Conservation (phyloP, 495 filamentous ascomycete genomes). For the Aspergillus wentii region DNA sequence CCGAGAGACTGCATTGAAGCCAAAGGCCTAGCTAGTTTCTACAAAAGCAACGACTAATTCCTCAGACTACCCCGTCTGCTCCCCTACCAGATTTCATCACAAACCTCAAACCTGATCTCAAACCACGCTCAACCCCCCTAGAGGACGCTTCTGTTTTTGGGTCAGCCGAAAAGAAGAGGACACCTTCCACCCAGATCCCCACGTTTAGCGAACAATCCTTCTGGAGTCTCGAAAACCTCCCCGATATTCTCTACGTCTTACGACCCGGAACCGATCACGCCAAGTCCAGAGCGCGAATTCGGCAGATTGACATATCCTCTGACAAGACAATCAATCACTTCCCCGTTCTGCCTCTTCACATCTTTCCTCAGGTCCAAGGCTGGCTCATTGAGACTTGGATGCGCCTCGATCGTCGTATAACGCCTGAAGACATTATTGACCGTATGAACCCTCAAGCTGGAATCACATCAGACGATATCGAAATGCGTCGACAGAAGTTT, state of each 20-base stretch:
- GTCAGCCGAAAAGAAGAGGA: no score
- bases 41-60: no score
- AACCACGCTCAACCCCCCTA: no score
- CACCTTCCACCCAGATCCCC: background rate
- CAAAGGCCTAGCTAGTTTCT: no score
- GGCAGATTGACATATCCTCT: background rate
- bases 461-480: conserved; percentile 3
- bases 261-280: conserved; percentile 4
- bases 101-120: no score
- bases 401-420: conserved; percentile 16
- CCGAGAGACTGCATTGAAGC: no score
- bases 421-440: conserved; percentile 14
- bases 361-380: conserved; percentile 15
- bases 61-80: no score
- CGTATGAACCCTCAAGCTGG: conserved; percentile 9
- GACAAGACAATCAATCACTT: conserved; percentile 8
- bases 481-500: conserved; percentile 7
- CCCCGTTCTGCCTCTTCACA: conserved; percentile 7
- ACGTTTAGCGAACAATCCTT: conserved; percentile 6
- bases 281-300: conserved; percentile 1
- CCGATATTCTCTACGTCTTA: conserved; percentile 15
- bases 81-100: no score
- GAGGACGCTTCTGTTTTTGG: no score
- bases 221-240: conserved; percentile 16
- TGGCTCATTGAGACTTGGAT: conserved; percentile 20